Evolutionary conservation across 2,329 filamentous ascomycete genomes (phyloP).

Genomic region (Scedosporium aurantiacum): DNA sequence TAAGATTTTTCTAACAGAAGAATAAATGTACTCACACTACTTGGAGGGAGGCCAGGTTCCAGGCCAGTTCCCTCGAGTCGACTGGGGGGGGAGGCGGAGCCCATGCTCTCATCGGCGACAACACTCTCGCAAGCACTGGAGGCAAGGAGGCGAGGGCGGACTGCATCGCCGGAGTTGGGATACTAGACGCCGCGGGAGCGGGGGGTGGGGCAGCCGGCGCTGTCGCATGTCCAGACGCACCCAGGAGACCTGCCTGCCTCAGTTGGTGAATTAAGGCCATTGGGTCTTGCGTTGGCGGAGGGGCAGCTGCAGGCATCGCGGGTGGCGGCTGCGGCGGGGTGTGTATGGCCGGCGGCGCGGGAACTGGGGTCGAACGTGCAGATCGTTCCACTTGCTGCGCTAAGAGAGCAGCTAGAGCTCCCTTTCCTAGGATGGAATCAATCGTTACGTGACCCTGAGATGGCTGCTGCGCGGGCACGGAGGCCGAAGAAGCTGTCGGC

Average conservation of each 20-base stretch:
- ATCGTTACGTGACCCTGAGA: slow-evolving; percentile 24
- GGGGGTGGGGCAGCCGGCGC: slow-evolving; percentile 20
- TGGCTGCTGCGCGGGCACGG: slow-evolving; percentile 18
- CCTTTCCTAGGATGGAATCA: slow-evolving; percentile 48
- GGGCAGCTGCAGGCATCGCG: slow-evolving; percentile 23
- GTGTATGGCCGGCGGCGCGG: slow-evolving; percentile 16
- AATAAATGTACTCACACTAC: slow-evolving; percentile 42
- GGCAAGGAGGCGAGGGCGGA: slow-evolving; percentile 17
- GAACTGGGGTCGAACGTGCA: slow-evolving; percentile 35
- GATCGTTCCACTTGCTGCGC: slow-evolving; percentile 40
- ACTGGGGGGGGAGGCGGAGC: slow-evolving; percentile 11
- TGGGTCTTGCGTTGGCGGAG: slow-evolving; percentile 31
- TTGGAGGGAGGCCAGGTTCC: slow-evolving; percentile 61
- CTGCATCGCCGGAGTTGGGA: slow-evolving; percentile 11
- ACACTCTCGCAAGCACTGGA: slow-evolving; percentile 22
- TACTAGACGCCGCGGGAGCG: slow-evolving; percentile 16
- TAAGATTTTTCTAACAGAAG: neutral
- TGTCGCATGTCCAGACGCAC: slow-evolving; percentile 27
- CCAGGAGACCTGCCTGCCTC: slow-evolving; percentile 55
- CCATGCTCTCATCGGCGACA: slow-evolving; percentile 17
- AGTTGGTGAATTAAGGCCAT: slow-evolving; percentile 56
- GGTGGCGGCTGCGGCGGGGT: slow-evolving; percentile 15
- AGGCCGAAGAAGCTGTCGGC: slow-evolving; percentile 19
- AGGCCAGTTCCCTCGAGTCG: slow-evolving; percentile 21
- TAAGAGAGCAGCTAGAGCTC: slow-evolving; percentile 48